These are phyloP conservation scores for Rubia yunnanensis DNA, from an alignment of 257 asterid species.

Conservation along the genomic window DNA sequence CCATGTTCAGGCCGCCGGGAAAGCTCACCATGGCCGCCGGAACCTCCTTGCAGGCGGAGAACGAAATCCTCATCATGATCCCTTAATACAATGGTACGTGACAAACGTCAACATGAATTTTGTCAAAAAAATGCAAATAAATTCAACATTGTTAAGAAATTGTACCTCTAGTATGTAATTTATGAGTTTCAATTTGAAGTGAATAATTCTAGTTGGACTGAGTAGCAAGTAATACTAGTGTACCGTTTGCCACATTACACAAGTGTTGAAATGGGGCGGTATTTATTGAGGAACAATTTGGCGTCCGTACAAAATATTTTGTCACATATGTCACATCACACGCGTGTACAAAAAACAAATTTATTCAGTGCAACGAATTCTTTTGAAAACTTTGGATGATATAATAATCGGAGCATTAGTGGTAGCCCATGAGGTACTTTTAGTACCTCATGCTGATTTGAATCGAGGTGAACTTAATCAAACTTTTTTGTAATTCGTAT, in stretches of 20 bases:
- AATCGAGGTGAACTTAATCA: too few species aligned
- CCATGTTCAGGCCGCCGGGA: slow-evolving; percentile 49
- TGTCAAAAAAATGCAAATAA: too few species aligned
- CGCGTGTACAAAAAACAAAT: slow-evolving; percentile 7
- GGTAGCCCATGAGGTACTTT: too few species aligned
- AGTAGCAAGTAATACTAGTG: not conserved
- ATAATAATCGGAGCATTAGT: too few species aligned
- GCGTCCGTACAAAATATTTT: slow-evolving; percentile 12
- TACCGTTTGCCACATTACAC: slow-evolving; percentile 8
- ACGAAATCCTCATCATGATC: slow-evolving; percentile 18
- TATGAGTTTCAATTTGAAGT: not conserved
- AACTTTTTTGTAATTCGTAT: too few species aligned
- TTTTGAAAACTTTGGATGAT: not conserved
- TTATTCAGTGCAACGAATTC: not conserved
- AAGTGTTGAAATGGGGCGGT: slow-evolving; percentile 11
- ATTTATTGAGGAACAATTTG: slow-evolving; percentile 11
- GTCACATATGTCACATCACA: slow-evolving; percentile 1
- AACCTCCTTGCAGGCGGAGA: slow-evolving; percentile 40
- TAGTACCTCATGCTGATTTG: too few species aligned
- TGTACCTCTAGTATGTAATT: not conserved
- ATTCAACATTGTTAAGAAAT: too few species aligned
- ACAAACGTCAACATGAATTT: too few species aligned
- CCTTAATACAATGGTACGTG: not conserved
- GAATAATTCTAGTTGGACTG: not conserved
- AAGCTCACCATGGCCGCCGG: slow-evolving; percentile 42